These are phyloP conservation scores for Dalechampia spathulata DNA, from an alignment of 441 rosid genomes.

Conservation along the genomic window DNA sequence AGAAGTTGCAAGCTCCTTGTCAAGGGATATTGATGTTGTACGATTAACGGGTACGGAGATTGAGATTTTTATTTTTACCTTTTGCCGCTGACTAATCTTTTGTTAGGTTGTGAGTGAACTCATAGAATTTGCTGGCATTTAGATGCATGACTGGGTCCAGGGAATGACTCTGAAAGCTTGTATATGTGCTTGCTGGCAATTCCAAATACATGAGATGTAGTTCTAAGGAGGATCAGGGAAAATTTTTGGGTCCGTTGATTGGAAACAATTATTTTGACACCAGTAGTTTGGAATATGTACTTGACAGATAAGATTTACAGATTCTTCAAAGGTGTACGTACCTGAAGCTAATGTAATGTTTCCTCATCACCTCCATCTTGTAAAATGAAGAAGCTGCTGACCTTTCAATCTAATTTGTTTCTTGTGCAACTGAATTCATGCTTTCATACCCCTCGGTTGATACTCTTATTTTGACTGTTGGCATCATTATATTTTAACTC, in stretches of 20 bases:
- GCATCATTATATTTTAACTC: slow-evolving; percentile 49
- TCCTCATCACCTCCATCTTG: slow-evolving; percentile 9
- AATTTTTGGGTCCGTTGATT: slow-evolving; percentile 3
- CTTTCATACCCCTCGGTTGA: no score
- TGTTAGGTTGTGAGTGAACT: slow-evolving; percentile 30
- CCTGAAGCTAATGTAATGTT: slow-evolving; percentile 13
- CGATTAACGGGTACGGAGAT: not conserved
- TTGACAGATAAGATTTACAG: no score
- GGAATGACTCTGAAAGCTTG: slow-evolving; percentile 15
- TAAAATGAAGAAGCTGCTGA: slow-evolving; percentile 20
- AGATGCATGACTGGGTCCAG: slow-evolving; percentile 13
- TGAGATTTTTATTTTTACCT: slow-evolving; percentile 17
- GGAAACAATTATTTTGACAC: slow-evolving; percentile 11
- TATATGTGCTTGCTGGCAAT: slow-evolving; percentile 20
- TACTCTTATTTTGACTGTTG: slow-evolving; percentile 26
- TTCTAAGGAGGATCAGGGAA: slow-evolving; percentile 12
- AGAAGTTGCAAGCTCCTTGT: not conserved
- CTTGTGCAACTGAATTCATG: no score
- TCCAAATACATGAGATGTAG: slow-evolving; percentile 2
- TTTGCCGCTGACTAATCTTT: slow-evolving; percentile 15
- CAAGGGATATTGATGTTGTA: slow-evolving; percentile 11
- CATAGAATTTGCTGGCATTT: slow-evolving; percentile 24
- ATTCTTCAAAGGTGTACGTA: slow-evolving; percentile 3
- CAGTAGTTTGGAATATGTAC: no score
- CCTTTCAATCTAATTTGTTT: slow-evolving; percentile 6